phyloP scores from a whole-genome alignment of 1,284 basidiomycete genomes.

The Neonothopanus nambi region DNA sequence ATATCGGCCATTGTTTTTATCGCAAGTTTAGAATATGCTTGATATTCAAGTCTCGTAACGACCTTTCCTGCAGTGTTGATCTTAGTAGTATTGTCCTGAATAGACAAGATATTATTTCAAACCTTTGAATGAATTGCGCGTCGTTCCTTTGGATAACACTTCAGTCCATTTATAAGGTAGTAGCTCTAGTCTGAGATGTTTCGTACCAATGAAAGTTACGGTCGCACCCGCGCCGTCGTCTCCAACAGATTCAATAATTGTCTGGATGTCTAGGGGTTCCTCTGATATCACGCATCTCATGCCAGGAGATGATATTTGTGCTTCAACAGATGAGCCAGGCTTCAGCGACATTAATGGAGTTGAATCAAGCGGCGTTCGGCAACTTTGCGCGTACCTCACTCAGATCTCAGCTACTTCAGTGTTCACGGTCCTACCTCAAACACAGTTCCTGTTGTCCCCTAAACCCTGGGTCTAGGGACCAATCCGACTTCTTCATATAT shows the following conservation, averaged over 20 bases:
- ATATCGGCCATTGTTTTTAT: slow-evolving; percentile 77
- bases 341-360: slow-evolving; percentile 14
- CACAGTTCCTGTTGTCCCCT: too few relatives aligned
- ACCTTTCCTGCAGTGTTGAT: slow-evolving; percentile 53
- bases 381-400: too few relatives aligned
- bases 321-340: slow-evolving; percentile 45
- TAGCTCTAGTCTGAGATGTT: slow-evolving; percentile 8
- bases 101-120: not conserved
- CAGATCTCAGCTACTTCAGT: too few relatives aligned
- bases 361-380: too few relatives aligned
- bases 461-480: too few relatives aligned
- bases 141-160: slow-evolving; percentile 34
- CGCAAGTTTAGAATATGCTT: slow-evolving; percentile 81
- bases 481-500: too few relatives aligned
- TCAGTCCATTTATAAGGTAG: too few relatives aligned
- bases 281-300: slow-evolving; percentile 65
- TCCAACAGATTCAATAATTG: slow-evolving; percentile 61
- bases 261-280: slow-evolving; percentile 51
- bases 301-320: slow-evolving; percentile 43
- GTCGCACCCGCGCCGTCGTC: slow-evolving; percentile 70
- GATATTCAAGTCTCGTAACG: slow-evolving; percentile 78
- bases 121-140: slow-evolving; percentile 56
- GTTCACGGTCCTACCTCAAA: too few relatives aligned
- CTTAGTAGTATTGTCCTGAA: not conserved
- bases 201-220: slow-evolving; percentile 69